Evolutionary conservation across 257 asterid species (phyloP).

Genomic region (Catharanthus roseus): DNA sequence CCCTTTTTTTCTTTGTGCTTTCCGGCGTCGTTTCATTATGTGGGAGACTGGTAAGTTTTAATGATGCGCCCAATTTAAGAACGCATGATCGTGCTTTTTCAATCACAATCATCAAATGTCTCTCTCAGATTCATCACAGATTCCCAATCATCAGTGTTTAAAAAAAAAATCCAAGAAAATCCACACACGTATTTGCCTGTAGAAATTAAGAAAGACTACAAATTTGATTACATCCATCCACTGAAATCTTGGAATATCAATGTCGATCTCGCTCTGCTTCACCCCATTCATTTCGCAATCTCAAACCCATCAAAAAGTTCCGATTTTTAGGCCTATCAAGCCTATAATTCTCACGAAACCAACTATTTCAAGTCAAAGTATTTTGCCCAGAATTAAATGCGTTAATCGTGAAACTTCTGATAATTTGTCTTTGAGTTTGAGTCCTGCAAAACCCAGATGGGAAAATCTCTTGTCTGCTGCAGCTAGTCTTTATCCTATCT

Average conservation of each 20-base stretch:
- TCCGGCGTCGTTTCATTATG: too few species aligned
- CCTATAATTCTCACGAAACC: conserved; percentile 25
- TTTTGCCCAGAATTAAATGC: conserved; percentile 14
- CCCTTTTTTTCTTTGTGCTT: too few species aligned
- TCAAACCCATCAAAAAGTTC: conserved; percentile 22
- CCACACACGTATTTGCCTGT: neutral
- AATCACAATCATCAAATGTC: too few species aligned
- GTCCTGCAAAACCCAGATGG: conserved; percentile 51
- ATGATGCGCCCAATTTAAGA: too few species aligned
- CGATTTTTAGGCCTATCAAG: conserved; percentile 28
- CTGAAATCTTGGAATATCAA: conserved; percentile 17
- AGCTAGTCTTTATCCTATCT: conserved; percentile 77
- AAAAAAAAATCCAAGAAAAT: neutral
- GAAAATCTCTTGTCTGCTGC: conserved; percentile 52
- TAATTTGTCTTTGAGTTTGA: conserved; percentile 14
- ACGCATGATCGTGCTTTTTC: too few species aligned
- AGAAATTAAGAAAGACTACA: neutral
- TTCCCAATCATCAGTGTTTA: neutral
- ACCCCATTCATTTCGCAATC: conserved; percentile 27
- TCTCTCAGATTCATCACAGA: neutral
- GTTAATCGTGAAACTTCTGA: conserved; percentile 22
- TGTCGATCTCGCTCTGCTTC: conserved; percentile 51
- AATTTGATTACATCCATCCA: neutral
- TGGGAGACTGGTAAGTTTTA: too few species aligned
- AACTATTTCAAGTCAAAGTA: conserved; percentile 17